A percentile compares a stretch with the other conserved stretches of the same genome.
These are phyloP conservation scores for Theobroma cacao DNA, from an alignment of 345 rosid genomes.

Conservation along the genomic window DNA sequence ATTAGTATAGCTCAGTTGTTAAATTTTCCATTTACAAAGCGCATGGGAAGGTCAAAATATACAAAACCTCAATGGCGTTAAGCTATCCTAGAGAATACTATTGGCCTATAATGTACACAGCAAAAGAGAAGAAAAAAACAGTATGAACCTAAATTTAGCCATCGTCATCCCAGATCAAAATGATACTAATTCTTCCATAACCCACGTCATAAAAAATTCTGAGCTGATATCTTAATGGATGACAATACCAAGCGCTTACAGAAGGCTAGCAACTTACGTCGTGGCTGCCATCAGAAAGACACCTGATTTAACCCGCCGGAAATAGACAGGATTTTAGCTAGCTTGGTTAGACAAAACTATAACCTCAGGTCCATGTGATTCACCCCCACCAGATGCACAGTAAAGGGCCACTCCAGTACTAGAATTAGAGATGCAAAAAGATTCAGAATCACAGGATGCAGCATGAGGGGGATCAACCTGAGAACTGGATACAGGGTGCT, in stretches of 20 bases:
- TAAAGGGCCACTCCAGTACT: slow-evolving; percentile 18
- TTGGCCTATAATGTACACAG: background rate
- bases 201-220: background rate
- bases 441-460: slow-evolving; percentile 9
- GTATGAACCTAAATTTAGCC: background rate
- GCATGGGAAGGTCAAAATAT: background rate
- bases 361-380: slow-evolving; percentile 25
- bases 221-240: background rate
- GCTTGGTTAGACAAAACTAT: slow-evolving; percentile 29
- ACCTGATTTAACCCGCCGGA: background rate
- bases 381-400: slow-evolving; percentile 26
- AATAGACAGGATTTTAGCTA: slow-evolving; percentile 17
- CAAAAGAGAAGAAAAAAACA: background rate
- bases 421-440: slow-evolving; percentile 15
- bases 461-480: background rate
- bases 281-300: background rate
- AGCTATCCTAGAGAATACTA: background rate
- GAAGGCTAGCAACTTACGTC: background rate
- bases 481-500: background rate
- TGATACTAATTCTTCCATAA: background rate
- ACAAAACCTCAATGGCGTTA: background rate
- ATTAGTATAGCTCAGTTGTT: background rate
- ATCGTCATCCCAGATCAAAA: background rate
- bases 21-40: background rate
- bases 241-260: background rate